Percentiles rank a stretch among this genome's conserved stretches.
These are phyloP conservation scores for Fusarium phyllophilum DNA, from an alignment of 2,329 filamentous ascomycete species.

Conservation along the genomic window DNA sequence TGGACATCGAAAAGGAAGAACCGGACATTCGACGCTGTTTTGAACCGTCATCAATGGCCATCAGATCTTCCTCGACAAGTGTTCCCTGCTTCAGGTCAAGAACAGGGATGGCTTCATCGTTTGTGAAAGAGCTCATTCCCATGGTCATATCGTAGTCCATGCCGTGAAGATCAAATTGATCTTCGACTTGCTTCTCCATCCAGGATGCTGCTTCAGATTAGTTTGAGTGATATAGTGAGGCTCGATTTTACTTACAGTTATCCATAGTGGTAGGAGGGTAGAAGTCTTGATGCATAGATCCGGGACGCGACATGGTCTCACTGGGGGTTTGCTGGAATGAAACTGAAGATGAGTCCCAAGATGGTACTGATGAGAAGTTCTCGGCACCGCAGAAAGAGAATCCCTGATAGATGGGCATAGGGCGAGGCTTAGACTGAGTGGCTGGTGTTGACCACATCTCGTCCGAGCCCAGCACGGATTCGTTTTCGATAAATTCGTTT, in stretches of 20 bases:
- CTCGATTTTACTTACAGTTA: slow-evolving; percentile 55
- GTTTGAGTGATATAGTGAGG: slow-evolving; percentile 3
- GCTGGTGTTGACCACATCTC: slow-evolving; percentile 67
- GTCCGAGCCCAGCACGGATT: slow-evolving; percentile 57
- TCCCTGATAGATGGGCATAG: slow-evolving; percentile 69
- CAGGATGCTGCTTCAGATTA: slow-evolving; percentile 48
- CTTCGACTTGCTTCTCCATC: slow-evolving; percentile 67
- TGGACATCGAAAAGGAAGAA: slow-evolving; percentile 79
- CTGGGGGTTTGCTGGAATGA: slow-evolving; percentile 62
- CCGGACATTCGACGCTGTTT: slow-evolving; percentile 74
- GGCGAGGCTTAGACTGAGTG: slow-evolving; percentile 62
- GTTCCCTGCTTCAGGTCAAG: slow-evolving; percentile 66
- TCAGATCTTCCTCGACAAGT: slow-evolving; percentile 59
- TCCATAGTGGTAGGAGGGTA: slow-evolving; percentile 62
- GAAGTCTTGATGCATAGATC: slow-evolving; percentile 68
- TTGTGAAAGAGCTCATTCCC: slow-evolving; percentile 69
- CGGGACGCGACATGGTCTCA: slow-evolving; percentile 63
- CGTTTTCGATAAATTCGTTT: slow-evolving; percentile 61
- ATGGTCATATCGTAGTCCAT: slow-evolving; percentile 68
- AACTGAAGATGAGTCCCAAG: slow-evolving; percentile 67
- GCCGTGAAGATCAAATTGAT: slow-evolving; percentile 64
- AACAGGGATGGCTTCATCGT: slow-evolving; percentile 71
- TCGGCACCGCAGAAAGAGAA: slow-evolving; percentile 69
- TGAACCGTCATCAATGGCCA: slow-evolving; percentile 62
- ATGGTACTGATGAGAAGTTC: slow-evolving; percentile 61